These are phyloP conservation scores for Fusarium sambucinum DNA, from an alignment of 2,329 filamentous ascomycete genomes.

Conservation along the genomic window DNA sequence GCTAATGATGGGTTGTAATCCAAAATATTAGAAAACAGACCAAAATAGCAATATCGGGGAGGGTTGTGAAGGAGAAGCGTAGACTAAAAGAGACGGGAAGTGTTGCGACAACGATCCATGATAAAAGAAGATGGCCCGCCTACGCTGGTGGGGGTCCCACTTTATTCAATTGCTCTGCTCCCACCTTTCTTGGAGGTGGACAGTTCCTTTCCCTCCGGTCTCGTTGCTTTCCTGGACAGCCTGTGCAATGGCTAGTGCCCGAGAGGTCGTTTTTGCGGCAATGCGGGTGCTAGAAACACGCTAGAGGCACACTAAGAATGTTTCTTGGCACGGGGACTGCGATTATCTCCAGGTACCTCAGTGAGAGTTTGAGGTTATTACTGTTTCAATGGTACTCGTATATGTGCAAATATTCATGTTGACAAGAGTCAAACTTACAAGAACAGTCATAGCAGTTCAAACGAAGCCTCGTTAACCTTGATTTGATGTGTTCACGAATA, in stretches of 20 bases:
- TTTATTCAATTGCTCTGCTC: conserved; percentile 18
- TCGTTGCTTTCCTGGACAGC: conserved; percentile 14
- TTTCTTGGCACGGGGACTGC: conserved; percentile 27
- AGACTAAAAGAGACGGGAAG: conserved; percentile 35
- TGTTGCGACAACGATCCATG: conserved; percentile 46
- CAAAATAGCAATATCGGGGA: conserved; percentile 29
- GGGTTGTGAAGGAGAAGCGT: conserved; percentile 40
- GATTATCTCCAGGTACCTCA: conserved; percentile 20
- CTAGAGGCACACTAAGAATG: conserved; percentile 38
- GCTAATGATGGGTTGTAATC: conserved; percentile 23
- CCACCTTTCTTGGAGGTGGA: background rate
- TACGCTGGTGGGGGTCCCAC: conserved; percentile 46
- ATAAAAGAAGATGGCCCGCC: conserved; percentile 46
- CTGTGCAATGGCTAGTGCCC: conserved; percentile 16
- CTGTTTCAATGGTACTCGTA: background rate
- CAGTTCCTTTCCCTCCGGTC: conserved; percentile 21
- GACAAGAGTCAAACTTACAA: background rate
- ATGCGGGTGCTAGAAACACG: conserved; percentile 38
- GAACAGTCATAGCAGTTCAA: background rate
- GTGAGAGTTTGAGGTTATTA: background rate
- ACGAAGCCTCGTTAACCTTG: background rate
- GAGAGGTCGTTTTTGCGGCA: conserved; percentile 14
- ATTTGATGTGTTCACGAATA: background rate
- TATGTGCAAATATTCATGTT: conserved; percentile 14
- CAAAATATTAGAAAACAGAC: conserved; percentile 29